Evolutionary conservation across 805 yeast genomes (phyloP), one percentile per base, ranked within the genome.

Genomic region (Myxozyma vanderwaltii): DNA sequence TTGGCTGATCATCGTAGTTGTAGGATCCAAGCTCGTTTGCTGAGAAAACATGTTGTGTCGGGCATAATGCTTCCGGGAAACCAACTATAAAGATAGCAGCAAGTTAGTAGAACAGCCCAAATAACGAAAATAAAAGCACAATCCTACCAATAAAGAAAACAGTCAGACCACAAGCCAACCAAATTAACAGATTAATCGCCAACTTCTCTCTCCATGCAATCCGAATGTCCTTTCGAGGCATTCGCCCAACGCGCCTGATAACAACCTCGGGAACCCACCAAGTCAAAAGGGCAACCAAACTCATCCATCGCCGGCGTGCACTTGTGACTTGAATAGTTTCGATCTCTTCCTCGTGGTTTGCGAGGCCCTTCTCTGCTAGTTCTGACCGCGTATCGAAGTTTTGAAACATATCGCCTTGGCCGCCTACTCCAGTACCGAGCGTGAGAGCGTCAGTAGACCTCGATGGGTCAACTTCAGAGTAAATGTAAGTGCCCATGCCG

Each of bases 161-260:
- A 10, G 54, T 39, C 23, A 61, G 12, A 4, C 36, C 69, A 55
- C 79, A 76, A 41, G 74, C 58, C 10, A 74, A 65, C 79, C 79
- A 76, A 36, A 76, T 76, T 58, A 76, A 68, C 63, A 76, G 15
- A 51, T 76, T 76, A 65, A 76, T 76, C 7, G 79, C 76, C 23
- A 76, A 60, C 65, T 76, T 76, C 53, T 76, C 79, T 21, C 78
- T 66, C 79, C 79, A 76, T 1, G 79, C 79, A 8, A 72, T 59
- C 17, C 77, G 74, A 6, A 75, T 68, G 56, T 75, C 75, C 41
- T 69, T 69, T 41, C 75, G 64, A 2, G 69, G 66, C 65, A 75
- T 71, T 13, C 67, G 48, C 1, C 76, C 75, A 23, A 73, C n/a
- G 13, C 47, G 43, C 56, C 59, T 59, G 57, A 76, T 70, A 43